Conservation (phyloP, 139 green algal genomes). For the Medakamo hakoo region DNA sequence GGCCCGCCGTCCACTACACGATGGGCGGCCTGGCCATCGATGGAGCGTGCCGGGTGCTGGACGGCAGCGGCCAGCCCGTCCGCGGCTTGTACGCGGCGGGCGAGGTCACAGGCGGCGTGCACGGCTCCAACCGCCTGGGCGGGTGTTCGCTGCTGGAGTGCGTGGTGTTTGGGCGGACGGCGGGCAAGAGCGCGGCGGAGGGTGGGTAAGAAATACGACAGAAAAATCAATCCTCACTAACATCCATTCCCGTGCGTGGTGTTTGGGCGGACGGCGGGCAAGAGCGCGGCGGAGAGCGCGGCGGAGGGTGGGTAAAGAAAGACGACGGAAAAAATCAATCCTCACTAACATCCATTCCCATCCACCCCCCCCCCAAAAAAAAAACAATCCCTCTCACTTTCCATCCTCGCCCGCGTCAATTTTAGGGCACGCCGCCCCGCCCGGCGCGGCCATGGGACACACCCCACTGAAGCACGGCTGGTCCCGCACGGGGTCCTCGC, state of each 20-base stretch:
- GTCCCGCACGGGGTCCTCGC: constrained; percentile 30
- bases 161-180: constrained; percentile 82
- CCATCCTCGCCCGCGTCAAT: constrained; percentile 22
- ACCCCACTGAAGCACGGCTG: constrained; percentile 21
- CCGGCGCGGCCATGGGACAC: constrained; percentile 2
- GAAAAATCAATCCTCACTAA: neutral
- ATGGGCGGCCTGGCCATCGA: constrained; percentile 39
- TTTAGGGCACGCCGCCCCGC: constrained; percentile 30
- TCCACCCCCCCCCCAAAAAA: neutral
- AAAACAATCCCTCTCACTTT: neutral
- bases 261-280: constrained; percentile 59
- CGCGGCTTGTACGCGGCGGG: constrained; percentile 84
- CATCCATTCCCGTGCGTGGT: constrained; percentile 49
- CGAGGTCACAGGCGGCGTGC: constrained; percentile 83
- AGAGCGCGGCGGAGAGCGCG: neutral
- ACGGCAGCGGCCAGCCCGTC: constrained; percentile 24
- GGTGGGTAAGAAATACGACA: neutral
- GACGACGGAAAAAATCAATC: neutral
- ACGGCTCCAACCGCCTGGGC: constrained; percentile 91
- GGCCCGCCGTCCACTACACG: constrained; percentile 64
- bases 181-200: constrained; percentile 4
- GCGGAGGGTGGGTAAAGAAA: neutral
- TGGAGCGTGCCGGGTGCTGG: constrained; percentile 3
- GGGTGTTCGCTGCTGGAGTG: constrained; percentile 97
- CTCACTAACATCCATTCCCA: neutral